phyloP scores from a whole-genome alignment of 2,329 filamentous ascomycete genomes.

The Shiraia sp. region DNA sequence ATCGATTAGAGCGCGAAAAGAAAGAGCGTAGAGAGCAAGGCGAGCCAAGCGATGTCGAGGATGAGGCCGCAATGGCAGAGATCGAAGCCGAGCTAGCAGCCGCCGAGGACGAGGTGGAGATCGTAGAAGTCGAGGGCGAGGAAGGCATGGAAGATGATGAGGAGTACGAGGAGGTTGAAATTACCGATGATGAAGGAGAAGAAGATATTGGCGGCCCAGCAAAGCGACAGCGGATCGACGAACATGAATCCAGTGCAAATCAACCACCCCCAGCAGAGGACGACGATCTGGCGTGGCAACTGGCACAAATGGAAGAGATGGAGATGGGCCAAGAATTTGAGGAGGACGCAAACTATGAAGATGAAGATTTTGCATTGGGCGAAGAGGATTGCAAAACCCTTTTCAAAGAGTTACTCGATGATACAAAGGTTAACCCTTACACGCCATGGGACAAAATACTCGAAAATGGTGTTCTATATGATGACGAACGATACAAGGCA shows the following conservation, averaged over 20 bases:
- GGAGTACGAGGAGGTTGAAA: conserved; percentile 78
- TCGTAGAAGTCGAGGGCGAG: conserved; percentile 43
- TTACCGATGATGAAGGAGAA: conserved; percentile 61
- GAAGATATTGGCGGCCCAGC: conserved; percentile 47
- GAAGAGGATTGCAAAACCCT: conserved; percentile 75
- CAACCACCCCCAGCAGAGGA: conserved; percentile 80
- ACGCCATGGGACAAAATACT: conserved; percentile 89
- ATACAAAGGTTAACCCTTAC: conserved; percentile 82
- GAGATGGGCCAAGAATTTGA: conserved; percentile 75
- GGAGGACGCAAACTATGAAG: conserved; percentile 66
- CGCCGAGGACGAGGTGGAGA: conserved; percentile 35
- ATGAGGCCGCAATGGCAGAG: conserved; percentile 37
- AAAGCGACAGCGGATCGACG: conserved; percentile 56
- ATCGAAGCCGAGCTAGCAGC: conserved; percentile 37
- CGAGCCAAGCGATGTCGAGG: conserved; percentile 42
- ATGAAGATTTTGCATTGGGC: conserved; percentile 70
- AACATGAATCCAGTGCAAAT: conserved; percentile 47
- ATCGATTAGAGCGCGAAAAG: conserved; percentile 71
- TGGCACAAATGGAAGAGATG: conserved; percentile 84
- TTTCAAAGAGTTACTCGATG: conserved; percentile 85
- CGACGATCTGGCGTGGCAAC: conserved; percentile 90
- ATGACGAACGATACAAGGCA: conserved; percentile 85
- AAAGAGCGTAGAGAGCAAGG: conserved; percentile 58
- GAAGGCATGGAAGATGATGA: conserved; percentile 61
- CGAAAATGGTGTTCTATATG: conserved; percentile 77